Base-by-base conservation (phyloP, 306 rosid species). In the Acacia confusa region DNA sequence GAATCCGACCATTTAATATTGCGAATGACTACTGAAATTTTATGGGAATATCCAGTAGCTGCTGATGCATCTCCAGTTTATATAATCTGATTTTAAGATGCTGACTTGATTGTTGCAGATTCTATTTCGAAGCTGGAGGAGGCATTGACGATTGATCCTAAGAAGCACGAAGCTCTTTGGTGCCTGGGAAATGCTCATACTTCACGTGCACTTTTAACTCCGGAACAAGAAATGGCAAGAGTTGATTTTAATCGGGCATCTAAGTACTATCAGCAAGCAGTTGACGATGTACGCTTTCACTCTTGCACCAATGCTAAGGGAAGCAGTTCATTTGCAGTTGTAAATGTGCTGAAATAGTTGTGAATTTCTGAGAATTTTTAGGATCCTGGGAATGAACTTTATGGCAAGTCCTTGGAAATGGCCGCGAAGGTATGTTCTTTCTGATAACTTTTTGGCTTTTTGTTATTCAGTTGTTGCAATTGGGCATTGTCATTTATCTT, bases 161-260 rank as follows among this genome's bases (percentile, higher is more conserved):
- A 81, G 87, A 91, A 87, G 79, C 92, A 86, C 75, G 92, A 91
- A 30, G 53, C 91, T 70, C 89, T 84, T 11, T 91, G 95, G 95
- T 91, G 93, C 64, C 47, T 91, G 27, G 95, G 95, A 66, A 91
- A 91, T 83, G 93, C 93, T 47, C 78, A 81, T 57, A 87, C 91
- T 28, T 79, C 91, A 25, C 53, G 66, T 20, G 92, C 92, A 12
- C 88, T 89, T 84, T 74, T 89, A 79, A 87, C 78, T 45, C 89
- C 91, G 0, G 89, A 89, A 52, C 24, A 15, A 61, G 91, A 86
- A 0, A 92, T 86, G 85, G 95, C 95, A 34, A 87, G 79, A 36
- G 70, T 1, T 6, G 79, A 60, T 72, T 91, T 91, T 76, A 86
- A 82, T 20, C 82, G 75, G 68, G 87, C 95, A 7, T 43, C 86